Conservation (phyloP, 192 early-diverging fungal genomes). For the Podila epigama region DNA sequence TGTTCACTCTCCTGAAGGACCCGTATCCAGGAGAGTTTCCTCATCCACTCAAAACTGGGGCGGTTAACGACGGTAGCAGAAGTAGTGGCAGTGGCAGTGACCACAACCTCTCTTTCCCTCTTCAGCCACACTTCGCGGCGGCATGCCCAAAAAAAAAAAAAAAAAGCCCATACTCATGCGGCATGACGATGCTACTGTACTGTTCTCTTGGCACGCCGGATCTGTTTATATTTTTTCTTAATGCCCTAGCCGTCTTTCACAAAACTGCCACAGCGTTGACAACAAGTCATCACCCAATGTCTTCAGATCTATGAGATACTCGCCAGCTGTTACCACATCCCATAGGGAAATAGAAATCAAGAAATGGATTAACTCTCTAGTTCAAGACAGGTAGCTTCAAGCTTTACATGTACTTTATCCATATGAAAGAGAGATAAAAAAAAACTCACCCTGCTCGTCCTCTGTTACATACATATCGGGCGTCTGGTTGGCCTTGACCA, state of each 20-base stretch:
- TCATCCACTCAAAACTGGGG: too few species aligned
- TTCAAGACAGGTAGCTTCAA: too few species aligned
- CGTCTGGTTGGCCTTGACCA: conserved; percentile 48
- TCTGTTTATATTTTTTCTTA: not conserved
- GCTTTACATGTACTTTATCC: too few species aligned
- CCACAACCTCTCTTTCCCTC: too few species aligned
- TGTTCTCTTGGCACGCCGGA: not conserved
- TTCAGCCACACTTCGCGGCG: too few species aligned
- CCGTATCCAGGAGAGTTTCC: too few species aligned
- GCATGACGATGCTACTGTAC: not conserved
- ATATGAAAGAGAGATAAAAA: too few species aligned
- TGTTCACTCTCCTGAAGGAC: too few species aligned
- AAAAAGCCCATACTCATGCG: too few species aligned
- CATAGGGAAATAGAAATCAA: not conserved
- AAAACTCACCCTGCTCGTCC: conserved; percentile 47
- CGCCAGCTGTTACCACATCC: conserved; percentile 21
- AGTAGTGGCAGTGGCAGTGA: too few species aligned
- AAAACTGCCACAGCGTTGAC: conserved; percentile 35
- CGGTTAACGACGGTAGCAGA: too few species aligned
- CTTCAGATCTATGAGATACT: conserved; percentile 53
- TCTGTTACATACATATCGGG: conserved; percentile 55
- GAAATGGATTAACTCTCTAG: not conserved
- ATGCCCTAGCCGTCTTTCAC: conserved; percentile 13
- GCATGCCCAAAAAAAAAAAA: too few species aligned
- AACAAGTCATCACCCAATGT: conserved; percentile 46